Evolutionary conservation across 345 rosid genomes (phyloP).

Genomic region (Salix brachista): DNA sequence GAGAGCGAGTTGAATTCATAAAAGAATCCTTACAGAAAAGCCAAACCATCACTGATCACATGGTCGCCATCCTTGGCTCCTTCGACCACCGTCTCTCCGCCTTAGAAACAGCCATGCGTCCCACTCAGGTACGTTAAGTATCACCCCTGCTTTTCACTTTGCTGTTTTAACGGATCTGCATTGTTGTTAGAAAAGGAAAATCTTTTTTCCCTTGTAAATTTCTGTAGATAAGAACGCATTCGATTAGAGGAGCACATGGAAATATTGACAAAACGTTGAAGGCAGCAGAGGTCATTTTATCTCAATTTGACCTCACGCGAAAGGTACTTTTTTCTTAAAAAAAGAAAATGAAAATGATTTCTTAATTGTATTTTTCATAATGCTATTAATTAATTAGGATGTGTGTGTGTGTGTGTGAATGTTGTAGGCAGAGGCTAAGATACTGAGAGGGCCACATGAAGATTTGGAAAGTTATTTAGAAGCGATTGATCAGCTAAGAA

Average conservation of each 20-base stretch:
- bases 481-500: slow-evolving; percentile 85
- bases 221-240: slow-evolving; percentile 76
- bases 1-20: slow-evolving; percentile 52
- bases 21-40: slow-evolving; percentile 74
- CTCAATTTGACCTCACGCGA: slow-evolving; percentile 67
- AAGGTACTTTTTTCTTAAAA: slow-evolving; percentile 35
- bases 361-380: slow-evolving; percentile 5
- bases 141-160: neutral
- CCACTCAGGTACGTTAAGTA: slow-evolving; percentile 61
- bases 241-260: slow-evolving; percentile 84
- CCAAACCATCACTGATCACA: slow-evolving; percentile 81
- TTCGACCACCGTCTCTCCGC: slow-evolving; percentile 97
- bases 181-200: neutral
- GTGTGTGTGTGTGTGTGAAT: neutral
- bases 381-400: neutral
- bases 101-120: slow-evolving; percentile 98
- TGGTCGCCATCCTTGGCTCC: slow-evolving; percentile 93
- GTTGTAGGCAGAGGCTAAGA: slow-evolving; percentile 91
- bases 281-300: slow-evolving; percentile 69
- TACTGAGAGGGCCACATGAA: slow-evolving; percentile 94
- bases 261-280: slow-evolving; percentile 81
- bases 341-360: neutral
- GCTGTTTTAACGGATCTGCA: neutral
- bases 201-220: neutral
- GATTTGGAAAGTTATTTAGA: slow-evolving; percentile 83